Evolutionary conservation across 768 basidiomycete genomes (phyloP).

Genomic region (Agrocybe chaxingu): DNA sequence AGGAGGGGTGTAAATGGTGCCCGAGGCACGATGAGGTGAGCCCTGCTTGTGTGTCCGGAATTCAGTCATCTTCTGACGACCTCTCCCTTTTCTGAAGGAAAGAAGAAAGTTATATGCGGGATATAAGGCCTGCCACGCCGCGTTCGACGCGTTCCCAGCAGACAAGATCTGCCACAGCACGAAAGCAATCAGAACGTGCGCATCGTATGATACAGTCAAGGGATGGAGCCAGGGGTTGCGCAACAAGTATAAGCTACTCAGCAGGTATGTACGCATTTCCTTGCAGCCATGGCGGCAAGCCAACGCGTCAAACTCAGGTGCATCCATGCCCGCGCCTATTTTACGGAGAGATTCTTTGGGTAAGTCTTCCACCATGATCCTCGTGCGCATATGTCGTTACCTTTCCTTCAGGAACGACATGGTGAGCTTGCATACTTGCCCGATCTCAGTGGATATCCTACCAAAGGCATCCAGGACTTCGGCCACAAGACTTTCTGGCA

Average conservation of each 20-base stretch:
- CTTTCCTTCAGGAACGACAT: slow-evolving; percentile 10
- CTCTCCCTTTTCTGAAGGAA: slow-evolving; percentile 16
- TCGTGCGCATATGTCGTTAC: not conserved
- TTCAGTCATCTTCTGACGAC: not conserved
- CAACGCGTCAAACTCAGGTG: slow-evolving; percentile 22
- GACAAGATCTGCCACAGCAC: slow-evolving; percentile 21
- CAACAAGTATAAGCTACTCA: slow-evolving; percentile 29
- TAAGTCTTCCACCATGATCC: slow-evolving; percentile 14
- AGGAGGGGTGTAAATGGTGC: slow-evolving; percentile 16
- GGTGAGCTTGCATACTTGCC: slow-evolving; percentile 1
- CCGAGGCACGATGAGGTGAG: slow-evolving; percentile 11
- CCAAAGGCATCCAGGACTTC: slow-evolving; percentile 27
- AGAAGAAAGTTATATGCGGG: slow-evolving; percentile 33
- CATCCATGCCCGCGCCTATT: slow-evolving; percentile 33
- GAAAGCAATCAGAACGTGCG: slow-evolving; percentile 23
- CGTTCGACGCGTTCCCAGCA: slow-evolving; percentile 26
- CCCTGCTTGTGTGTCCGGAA: not conserved
- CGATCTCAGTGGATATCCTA: not conserved
- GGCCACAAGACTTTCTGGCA: slow-evolving; percentile 36
- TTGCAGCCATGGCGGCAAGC: not conserved
- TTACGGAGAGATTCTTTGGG: slow-evolving; percentile 39
- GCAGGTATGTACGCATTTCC: slow-evolving; percentile 16
- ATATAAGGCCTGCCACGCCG: slow-evolving; percentile 30
- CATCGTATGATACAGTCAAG: slow-evolving; percentile 25
- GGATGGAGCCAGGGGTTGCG: slow-evolving; percentile 29